Evolutionary conservation across 164 flowering plant genomes (phyloP), one percentile per base, ranked within the genome.

Genomic region (Brasenia schreberi): DNA sequence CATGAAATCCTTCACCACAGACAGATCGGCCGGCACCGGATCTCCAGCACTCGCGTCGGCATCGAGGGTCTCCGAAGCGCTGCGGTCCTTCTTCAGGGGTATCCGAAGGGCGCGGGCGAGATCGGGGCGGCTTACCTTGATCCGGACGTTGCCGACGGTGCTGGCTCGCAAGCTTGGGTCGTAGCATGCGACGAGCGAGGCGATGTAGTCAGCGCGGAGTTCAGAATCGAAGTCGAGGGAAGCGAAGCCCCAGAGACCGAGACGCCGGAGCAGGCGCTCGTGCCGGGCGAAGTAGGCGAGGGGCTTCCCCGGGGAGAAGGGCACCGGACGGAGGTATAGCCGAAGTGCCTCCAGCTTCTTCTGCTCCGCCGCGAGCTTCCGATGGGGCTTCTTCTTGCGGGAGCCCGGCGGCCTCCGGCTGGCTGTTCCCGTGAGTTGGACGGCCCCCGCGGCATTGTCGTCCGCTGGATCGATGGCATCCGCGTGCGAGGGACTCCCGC

Each of bases 241-340:
- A 10, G 80, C 92, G 64, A 95, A 92, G 64, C 90, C 96, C 96
- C 96, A 95, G 42, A 95, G 67, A 6, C 92, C 96, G 0, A 95
- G 74, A 0, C 78, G 73, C 74, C 69, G 81, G 64, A 95, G 69
- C 16, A 81, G 69, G 64, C 66, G 64, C 73, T 95, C 96, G 61
- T 85, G 86, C 44, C 68, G 69, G 12, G 67, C 17, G 66, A 95
- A 80, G 76, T 90, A 87, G 56, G 56, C 10, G 5, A 85, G 75
- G 66, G 67, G 68, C 75, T 82, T 82, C 14, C n/a, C 39, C 9
- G 96, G 94, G 2, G 59, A 39, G 64, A 91, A 94, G 7, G 94
- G 87, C 7, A 89, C 67, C 19, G 90, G 87, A 9, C 66, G 79
- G 17, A 94, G 60, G 44, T 70, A 72, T 33, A 67, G 49, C 11